These are phyloP conservation scores for Platanthera guangdongensis DNA, from an alignment of 106 monocot species.

Conservation along the genomic window DNA sequence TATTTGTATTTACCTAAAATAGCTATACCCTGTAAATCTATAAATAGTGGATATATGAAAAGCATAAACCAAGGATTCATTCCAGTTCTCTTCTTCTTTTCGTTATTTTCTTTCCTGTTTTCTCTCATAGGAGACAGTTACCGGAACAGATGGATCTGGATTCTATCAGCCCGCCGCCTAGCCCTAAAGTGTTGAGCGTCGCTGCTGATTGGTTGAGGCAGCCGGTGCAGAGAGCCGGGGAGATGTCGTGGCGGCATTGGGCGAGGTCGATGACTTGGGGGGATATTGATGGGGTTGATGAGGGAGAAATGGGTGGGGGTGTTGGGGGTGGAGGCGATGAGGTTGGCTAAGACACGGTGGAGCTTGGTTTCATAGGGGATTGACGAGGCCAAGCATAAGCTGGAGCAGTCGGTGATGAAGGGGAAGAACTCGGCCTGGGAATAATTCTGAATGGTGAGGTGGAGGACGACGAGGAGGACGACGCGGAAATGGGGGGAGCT, in stretches of 20 bases:
- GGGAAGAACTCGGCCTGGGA: background rate
- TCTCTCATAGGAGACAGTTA: background rate
- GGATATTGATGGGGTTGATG: background rate
- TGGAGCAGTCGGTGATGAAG: background rate
- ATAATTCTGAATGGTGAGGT: background rate
- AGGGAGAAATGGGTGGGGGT: background rate
- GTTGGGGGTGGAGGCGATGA: background rate
- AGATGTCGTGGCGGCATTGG: conserved; percentile 4
- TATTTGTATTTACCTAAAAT: too few relatives aligned
- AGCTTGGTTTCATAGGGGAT: conserved; percentile 1
- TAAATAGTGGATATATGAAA: too few relatives aligned
- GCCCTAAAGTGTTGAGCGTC: too few relatives aligned
- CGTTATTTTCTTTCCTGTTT: too few relatives aligned
- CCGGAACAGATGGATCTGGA: background rate
- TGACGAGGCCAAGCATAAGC: background rate
- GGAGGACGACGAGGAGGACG: background rate
- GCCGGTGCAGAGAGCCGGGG: background rate
- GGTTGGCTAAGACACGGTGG: background rate
- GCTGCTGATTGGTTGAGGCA: background rate
- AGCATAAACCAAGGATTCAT: too few relatives aligned
- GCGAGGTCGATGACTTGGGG: background rate
- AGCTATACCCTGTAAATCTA: too few relatives aligned
- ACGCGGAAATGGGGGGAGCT: background rate
- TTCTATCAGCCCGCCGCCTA: background rate
- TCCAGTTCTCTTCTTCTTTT: too few relatives aligned